Percentiles rank a stretch among this genome's conserved stretches.
Evolutionary conservation across 2,329 filamentous ascomycete genomes (phyloP).

Genomic region (Neonectria hederae): DNA sequence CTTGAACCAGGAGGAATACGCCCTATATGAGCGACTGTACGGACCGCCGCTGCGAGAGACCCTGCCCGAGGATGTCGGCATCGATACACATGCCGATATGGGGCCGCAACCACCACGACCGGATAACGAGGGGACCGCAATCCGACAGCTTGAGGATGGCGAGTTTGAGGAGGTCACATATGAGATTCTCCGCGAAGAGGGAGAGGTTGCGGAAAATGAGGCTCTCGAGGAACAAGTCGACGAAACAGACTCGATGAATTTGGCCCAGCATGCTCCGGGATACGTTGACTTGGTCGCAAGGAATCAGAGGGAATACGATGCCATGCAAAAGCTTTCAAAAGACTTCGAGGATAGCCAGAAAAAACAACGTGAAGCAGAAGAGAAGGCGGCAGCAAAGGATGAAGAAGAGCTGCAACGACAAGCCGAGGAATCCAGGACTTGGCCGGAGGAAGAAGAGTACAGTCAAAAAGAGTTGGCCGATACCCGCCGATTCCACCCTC

Average conservation of each 20-base stretch:
- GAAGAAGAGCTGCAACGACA: conserved; percentile 45
- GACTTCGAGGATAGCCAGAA: conserved; percentile 62
- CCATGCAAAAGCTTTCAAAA: conserved; percentile 63
- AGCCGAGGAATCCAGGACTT: conserved; percentile 37
- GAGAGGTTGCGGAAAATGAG: conserved; percentile 14
- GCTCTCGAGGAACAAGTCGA: conserved; percentile 30
- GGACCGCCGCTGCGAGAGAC: conserved; percentile 76
- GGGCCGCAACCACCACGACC: conserved; percentile 31
- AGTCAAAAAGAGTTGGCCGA: conserved; percentile 47
- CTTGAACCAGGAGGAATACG: conserved; percentile 75
- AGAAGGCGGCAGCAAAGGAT: conserved; percentile 46
- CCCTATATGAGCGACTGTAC: conserved; percentile 82
- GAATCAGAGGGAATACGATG: conserved; percentile 64
- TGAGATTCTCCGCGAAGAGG: conserved; percentile 35
- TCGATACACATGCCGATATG: conserved; percentile 53
- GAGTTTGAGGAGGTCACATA: conserved; percentile 70
- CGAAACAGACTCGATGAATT: conserved; percentile 41
- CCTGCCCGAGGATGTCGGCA: conserved; percentile 66
- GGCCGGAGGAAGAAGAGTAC: conserved; percentile 47
- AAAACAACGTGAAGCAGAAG: conserved; percentile 45
- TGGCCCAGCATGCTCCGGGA: conserved; percentile 43
- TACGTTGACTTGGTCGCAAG: conserved; percentile 61
- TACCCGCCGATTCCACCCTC: conserved; percentile 71
- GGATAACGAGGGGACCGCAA: conserved; percentile 54
- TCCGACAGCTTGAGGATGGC: conserved; percentile 66